Base-by-base conservation (phyloP, 306 rosid species). In the Cucumis cinereus region DNA sequence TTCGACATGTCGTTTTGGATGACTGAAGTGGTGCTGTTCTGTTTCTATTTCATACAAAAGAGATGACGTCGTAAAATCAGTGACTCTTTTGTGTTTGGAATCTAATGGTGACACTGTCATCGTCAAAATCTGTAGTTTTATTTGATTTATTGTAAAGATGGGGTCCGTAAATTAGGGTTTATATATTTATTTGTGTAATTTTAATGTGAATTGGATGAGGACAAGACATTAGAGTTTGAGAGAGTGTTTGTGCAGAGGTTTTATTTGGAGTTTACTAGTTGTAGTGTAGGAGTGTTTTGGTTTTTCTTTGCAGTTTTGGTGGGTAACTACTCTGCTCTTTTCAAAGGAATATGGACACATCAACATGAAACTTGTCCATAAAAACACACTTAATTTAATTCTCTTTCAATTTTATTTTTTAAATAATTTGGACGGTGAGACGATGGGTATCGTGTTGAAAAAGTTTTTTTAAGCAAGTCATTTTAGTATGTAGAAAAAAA, bases 1-100 rank as follows among this genome's bases (percentile, higher is more conserved):
- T 83, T 82, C 67, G 28, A 43, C 0, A 68, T 83, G 88, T 84
- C 88, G 77, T 84, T 78, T 80, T 56, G 85, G 87, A 63, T 5
- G 72, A 20, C 9, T 5, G 85, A 19, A 78, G 74, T 79, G 85
- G 90, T 78, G 74, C 76, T 74, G 79, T 82, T 62, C 45, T 33
- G 30, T 60, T 70, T 40, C 16, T 16, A 16, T 50, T 45, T 6
- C 9, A 75, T 76, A 63, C 10, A 63, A 77, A 66, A n/a, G 38
- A 76, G 89, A 81, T 76, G 89, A 72, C 43, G 69, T 75, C 19
- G 85, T 68, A 52, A 56, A 74, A 58, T 62, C 67, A 81, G 77
- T 45, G 30, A 43, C 36, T 16, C 19, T 79, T 82, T 41, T n/a
- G 69, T 22, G 49, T 38, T 26, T 73, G 62, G 79, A 77, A 10